Evolutionary conservation across 208 protist genomes (phyloP), one percentile per base, ranked within the genome.

Genomic region (Crithidia sp.): DNA sequence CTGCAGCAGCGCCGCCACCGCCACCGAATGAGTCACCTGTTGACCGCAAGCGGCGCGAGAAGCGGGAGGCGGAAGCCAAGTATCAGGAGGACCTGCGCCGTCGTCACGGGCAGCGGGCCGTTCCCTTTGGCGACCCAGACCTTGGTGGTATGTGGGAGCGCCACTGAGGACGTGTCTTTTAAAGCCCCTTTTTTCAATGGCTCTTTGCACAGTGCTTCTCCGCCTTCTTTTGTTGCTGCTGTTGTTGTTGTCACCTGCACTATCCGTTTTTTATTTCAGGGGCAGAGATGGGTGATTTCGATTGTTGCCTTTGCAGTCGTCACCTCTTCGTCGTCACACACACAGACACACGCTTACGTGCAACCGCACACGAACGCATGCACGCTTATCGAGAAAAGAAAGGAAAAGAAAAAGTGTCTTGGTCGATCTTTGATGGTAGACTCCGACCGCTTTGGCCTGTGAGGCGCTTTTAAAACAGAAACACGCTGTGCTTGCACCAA

Each of bases 71-170:
- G 66, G 86, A 95, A 79, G 85, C 68, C 13, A 85, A 89, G 67
- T 92, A 92, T 64, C 89, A 95, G 54, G 82, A 85, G 50, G 83
- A 87, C 16, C 76, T 94, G 53, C 89, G 92, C n/a, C 86, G 83
- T 4, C 85, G 88, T 17, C 92, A 95, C 64, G 88, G 88, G 0
- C 61, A 87, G 50, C 89, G 90, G 49, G 91, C 88, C 8, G 74
- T 83, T 14, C 88, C 88, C 41, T 96, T 96, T 67, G 85, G 81
- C 37, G 91, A 96, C 49, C 76, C 83, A 17, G 88, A 94, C 50
- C 79, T 96, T 14, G 56, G 71, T 5, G 91, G 87, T 45, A 68
- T 94, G 58, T 96, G 91, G 91, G 82, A 85, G 43, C 59, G 69
- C 7, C 76, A 83, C 45, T 84, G 68, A 73, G 54, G 36, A 7